phyloP scores from a whole-genome alignment of 192 early-diverging fungal genomes.

The Physocladia obscura region DNA sequence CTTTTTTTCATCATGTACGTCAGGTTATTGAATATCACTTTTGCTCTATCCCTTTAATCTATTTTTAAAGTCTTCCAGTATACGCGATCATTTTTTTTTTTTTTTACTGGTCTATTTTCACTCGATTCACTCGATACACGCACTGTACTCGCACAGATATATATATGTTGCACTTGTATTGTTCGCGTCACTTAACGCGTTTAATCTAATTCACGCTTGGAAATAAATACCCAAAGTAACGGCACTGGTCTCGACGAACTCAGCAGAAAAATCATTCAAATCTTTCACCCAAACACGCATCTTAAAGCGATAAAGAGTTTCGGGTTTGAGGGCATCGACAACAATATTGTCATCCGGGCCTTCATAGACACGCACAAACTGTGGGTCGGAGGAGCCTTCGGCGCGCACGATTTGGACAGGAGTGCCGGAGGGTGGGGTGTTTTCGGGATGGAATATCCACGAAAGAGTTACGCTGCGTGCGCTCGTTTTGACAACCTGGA shows the following conservation, averaged over 20 bases:
- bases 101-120: no score
- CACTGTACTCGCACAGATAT: no score
- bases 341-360: slow-evolving; percentile 35
- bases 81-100: no score
- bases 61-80: no score
- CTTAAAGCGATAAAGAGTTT: slow-evolving; percentile 45
- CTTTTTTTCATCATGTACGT: no score
- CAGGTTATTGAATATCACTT: no score
- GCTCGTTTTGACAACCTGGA: slow-evolving; percentile 10
- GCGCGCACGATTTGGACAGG: slow-evolving; percentile 13
- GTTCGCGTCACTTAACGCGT: no score
- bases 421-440: not conserved
- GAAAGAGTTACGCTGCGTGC: slow-evolving; percentile 15
- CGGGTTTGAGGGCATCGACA: slow-evolving; percentile 43
- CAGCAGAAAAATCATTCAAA: slow-evolving; percentile 30
- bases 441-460: slow-evolving; percentile 12
- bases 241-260: slow-evolving; percentile 31
- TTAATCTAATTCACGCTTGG: no score
- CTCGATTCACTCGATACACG: no score
- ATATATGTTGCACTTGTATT: no score
- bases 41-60: no score
- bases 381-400: slow-evolving; percentile 29
- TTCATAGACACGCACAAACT: slow-evolving; percentile 42
- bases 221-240: slow-evolving; percentile 48
- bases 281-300: slow-evolving; percentile 32